Conservation (phyloP, 2,329 filamentous ascomycete species). For the Scopulariopsis brevicaulis region DNA sequence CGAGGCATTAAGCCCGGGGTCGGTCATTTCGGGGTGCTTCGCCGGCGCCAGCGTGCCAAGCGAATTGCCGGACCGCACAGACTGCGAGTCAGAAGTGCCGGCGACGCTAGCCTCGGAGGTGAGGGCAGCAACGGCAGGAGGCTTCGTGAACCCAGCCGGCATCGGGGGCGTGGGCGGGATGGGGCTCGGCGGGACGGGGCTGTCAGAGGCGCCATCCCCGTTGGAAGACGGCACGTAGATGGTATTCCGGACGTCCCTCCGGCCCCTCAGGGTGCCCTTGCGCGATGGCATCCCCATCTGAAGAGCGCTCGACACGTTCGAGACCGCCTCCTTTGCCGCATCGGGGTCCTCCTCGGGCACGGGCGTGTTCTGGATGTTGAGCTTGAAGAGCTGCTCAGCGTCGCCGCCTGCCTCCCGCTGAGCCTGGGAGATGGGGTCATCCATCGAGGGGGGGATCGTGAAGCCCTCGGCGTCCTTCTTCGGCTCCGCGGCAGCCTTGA, state of each 20-base stretch:
- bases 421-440: slow-evolving; percentile 60
- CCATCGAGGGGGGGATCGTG: slow-evolving; percentile 53
- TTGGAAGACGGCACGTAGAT: slow-evolving; percentile 57
- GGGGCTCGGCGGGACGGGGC: slow-evolving; percentile 6
- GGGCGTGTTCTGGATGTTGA: slow-evolving; percentile 69
- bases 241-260: slow-evolving; percentile 85
- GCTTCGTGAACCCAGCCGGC: slow-evolving; percentile 15
- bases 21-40: slow-evolving; percentile 71
- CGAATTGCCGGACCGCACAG: slow-evolving; percentile 80
- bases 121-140: slow-evolving; percentile 40
- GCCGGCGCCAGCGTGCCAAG: slow-evolving; percentile 56
- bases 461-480: slow-evolving; percentile 66
- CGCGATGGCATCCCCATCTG: slow-evolving; percentile 52
- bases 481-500: slow-evolving; percentile 20
- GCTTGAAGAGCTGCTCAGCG: slow-evolving; percentile 59
- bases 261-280: slow-evolving; percentile 72
- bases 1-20: slow-evolving; percentile 74
- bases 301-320: slow-evolving; percentile 64
- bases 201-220: slow-evolving; percentile 4
- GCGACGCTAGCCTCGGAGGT: slow-evolving; percentile 51
- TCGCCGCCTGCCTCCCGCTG: slow-evolving; percentile 50
- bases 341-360: slow-evolving; percentile 69
- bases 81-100: slow-evolving; percentile 71
- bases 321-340: slow-evolving; percentile 61
- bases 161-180: slow-evolving; percentile 13